These are phyloP conservation scores for Chaetomium tenue DNA, from an alignment of 495 filamentous ascomycete species.

Conservation along the genomic window DNA sequence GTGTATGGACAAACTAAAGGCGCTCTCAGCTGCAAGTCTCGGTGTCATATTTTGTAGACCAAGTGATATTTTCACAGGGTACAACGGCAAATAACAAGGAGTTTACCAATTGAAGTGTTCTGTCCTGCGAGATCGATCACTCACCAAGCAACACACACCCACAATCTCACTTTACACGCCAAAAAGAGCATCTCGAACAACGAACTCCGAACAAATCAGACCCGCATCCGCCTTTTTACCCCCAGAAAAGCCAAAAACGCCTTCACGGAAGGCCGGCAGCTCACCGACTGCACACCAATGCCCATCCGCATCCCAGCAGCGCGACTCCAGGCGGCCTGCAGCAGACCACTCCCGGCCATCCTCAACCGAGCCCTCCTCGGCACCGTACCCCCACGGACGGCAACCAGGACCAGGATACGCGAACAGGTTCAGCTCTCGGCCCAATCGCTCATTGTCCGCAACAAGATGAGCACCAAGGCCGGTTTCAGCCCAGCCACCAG, in stretches of 20 bases:
- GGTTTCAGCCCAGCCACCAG: not conserved
- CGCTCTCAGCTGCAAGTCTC: not conserved
- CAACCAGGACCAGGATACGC: not conserved
- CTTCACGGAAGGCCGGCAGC: not conserved
- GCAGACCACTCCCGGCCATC: not conserved
- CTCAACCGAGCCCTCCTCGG: not conserved
- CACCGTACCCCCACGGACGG: slow-evolving; percentile 2
- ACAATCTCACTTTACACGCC: not conserved
- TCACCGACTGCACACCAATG: slow-evolving; percentile 12
- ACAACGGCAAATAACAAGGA: too few species aligned
- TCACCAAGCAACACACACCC: not conserved
- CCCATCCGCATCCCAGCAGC: slow-evolving; percentile 10
- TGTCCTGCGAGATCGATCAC: not conserved
- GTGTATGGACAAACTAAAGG: not conserved
- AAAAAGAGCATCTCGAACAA: not conserved
- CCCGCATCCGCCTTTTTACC: not conserved
- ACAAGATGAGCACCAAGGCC: not conserved
- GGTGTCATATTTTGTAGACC: not conserved
- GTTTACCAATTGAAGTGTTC: not conserved
- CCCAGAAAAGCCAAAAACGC: not conserved
- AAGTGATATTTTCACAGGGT: too few species aligned
- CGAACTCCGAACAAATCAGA: slow-evolving; percentile 5
- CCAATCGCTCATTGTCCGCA: not conserved
- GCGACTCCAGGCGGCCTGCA: not conserved
- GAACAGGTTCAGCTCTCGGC: not conserved